A percentile compares a stretch with the other conserved stretches of the same genome.
Evolutionary conservation across 31 red algal genomes (phyloP).

Genomic region (Asparagopsis taxiformis): DNA sequence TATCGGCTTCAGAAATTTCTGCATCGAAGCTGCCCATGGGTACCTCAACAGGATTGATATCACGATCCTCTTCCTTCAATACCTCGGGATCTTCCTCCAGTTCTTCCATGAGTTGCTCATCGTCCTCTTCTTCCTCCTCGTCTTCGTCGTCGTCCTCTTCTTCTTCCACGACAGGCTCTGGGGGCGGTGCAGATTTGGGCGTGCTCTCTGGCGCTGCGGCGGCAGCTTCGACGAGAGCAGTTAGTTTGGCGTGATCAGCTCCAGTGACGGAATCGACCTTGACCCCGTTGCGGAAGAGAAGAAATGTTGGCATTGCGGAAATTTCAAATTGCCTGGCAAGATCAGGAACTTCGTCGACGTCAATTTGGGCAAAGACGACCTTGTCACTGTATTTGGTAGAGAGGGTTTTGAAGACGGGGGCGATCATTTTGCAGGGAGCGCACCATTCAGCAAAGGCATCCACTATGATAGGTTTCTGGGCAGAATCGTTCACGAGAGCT

Average conservation of each 20-base stretch:
- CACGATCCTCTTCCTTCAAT: constrained; percentile 26
- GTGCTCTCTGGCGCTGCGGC: too few species aligned
- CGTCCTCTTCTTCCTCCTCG: constrained; percentile 6
- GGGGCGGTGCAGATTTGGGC: background rate
- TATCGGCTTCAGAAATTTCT: constrained; percentile 42
- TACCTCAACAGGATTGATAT: constrained; percentile 22
- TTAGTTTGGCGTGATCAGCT: constrained; percentile 33
- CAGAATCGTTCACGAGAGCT: constrained; percentile 14
- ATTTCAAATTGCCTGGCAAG: constrained; percentile 42
- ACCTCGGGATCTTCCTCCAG: constrained; percentile 39
- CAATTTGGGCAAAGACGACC: constrained; percentile 37
- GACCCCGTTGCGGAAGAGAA: constrained; percentile 23
- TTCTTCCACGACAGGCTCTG: background rate
- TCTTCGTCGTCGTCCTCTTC: constrained; percentile 22
- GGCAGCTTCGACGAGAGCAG: constrained; percentile 22
- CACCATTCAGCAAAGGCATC: constrained; percentile 60
- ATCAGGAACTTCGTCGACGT: constrained; percentile 46
- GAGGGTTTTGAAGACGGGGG: constrained; percentile 29
- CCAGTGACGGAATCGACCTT: constrained; percentile 26
- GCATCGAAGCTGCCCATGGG: constrained; percentile 35
- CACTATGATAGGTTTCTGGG: constrained; percentile 29
- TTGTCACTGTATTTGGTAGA: constrained; percentile 7
- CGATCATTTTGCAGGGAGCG: constrained; percentile 48
- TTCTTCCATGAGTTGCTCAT: constrained; percentile 36
- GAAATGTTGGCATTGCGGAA: constrained; percentile 67